Conservation (phyloP, 2,329 filamentous ascomycete genomes). For the Pseudocercospora vitis region DNA sequence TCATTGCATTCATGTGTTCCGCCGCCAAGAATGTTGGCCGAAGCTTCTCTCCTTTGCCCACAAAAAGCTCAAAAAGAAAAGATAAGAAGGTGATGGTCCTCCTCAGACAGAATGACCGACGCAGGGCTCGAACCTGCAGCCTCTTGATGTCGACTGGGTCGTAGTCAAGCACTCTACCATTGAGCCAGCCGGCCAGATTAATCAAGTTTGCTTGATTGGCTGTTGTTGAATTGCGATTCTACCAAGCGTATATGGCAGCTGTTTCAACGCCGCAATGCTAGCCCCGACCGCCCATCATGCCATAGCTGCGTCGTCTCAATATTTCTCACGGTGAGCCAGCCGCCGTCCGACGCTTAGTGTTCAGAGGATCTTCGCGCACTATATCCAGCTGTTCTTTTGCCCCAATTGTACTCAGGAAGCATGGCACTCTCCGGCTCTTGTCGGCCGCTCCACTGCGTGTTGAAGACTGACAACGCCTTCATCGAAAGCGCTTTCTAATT, state of each 20-base stretch:
- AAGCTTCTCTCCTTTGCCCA: neutral
- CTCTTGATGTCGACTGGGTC: slow-evolving; percentile 14
- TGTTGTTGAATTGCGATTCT: neutral
- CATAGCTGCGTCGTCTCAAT: neutral
- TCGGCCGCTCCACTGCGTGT: too few relatives aligned
- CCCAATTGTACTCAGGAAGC: too few relatives aligned
- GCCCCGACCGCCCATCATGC: neutral
- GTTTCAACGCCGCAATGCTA: neutral
- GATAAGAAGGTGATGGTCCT: too few relatives aligned
- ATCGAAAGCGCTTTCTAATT: too few relatives aligned
- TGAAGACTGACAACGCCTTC: too few relatives aligned
- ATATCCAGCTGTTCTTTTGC: too few relatives aligned
- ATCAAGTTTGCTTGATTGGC: slow-evolving; percentile 3
- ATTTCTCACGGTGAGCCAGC: too few relatives aligned
- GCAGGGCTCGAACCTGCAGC: slow-evolving; percentile 14
- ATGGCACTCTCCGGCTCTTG: too few relatives aligned
- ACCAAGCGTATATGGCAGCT: neutral
- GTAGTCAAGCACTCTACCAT: slow-evolving; percentile 20
- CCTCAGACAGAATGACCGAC: neutral
- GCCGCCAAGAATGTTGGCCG: too few relatives aligned
- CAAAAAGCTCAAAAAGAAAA: neutral
- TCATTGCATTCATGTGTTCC: too few relatives aligned
- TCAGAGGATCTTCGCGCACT: too few relatives aligned
- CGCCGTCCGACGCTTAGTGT: too few relatives aligned
- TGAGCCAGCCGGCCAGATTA: slow-evolving; percentile 8